Percentiles rank a stretch among this genome's conserved stretches.
phyloP scores from a whole-genome alignment of 2,329 filamentous ascomycete species.

The Colletotrichum siamense region DNA sequence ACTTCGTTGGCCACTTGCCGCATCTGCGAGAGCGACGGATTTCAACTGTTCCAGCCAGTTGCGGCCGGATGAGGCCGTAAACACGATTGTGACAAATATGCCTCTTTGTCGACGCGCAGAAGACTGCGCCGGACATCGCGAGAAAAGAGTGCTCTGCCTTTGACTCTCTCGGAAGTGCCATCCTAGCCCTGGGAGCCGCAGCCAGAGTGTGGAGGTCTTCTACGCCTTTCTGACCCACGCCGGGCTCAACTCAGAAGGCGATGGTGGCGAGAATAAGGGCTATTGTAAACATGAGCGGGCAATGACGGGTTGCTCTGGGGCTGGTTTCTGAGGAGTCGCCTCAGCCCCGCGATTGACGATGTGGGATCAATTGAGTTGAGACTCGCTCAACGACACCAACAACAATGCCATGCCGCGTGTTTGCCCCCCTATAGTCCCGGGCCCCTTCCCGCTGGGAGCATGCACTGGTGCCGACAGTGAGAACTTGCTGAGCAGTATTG shows the following conservation, averaged over 20 bases:
- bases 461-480: no score
- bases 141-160: no score
- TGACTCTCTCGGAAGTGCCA: neutral
- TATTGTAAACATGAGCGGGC: neutral
- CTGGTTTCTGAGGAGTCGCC: neutral
- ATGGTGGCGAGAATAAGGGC: neutral
- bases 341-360: fast-evolving
- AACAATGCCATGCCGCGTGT: fast-evolving
- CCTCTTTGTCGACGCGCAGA: neutral
- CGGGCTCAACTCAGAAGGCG: neutral
- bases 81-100: neutral
- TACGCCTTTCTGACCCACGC: neutral
- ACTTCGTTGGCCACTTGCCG: neutral
- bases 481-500: no score
- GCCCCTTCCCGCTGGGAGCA: neutral
- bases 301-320: neutral
- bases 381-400: neutral
- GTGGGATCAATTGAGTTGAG: neutral
- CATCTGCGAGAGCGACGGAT: fast-evolving
- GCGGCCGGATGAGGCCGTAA: neutral
- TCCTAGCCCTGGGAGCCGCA: neutral
- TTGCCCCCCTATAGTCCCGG: neutral
- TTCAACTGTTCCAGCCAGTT: neutral
- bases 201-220: neutral
- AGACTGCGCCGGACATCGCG: neutral